Conservation (phyloP, 2,329 filamentous ascomycete species). For the Fusarium sp. region DNA sequence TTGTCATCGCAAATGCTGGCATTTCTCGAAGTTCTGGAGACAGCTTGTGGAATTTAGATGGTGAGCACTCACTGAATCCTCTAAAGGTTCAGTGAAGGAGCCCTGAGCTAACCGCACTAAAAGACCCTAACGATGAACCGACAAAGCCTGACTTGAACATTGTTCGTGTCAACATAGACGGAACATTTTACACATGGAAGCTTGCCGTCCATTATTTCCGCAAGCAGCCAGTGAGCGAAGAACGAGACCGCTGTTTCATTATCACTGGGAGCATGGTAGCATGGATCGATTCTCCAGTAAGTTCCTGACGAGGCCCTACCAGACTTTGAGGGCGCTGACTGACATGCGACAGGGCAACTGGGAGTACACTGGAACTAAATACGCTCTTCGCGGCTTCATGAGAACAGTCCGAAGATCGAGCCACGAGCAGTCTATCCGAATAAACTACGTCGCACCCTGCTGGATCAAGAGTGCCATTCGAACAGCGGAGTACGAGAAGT, state of each 20-base stretch:
- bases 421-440: slow-evolving; percentile 56
- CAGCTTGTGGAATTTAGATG: slow-evolving; percentile 54
- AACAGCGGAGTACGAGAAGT: slow-evolving; percentile 56
- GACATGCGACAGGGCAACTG: slow-evolving; percentile 20
- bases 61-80: slow-evolving; percentile 29
- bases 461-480: slow-evolving; percentile 53
- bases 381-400: slow-evolving; percentile 33
- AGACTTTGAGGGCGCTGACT: background rate
- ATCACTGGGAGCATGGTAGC: slow-evolving; percentile 61
- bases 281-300: slow-evolving; percentile 58
- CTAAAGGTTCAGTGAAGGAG: background rate
- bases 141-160: slow-evolving; percentile 57
- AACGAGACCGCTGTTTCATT: slow-evolving; percentile 60
- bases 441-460: slow-evolving; percentile 60
- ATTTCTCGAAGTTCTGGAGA: slow-evolving; percentile 53
- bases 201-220: slow-evolving; percentile 61
- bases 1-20: slow-evolving; percentile 62
- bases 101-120: background rate
- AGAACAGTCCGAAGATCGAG: slow-evolving; percentile 30
- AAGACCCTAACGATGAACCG: slow-evolving; percentile 33
- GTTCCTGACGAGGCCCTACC: background rate
- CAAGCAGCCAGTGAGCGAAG: slow-evolving; percentile 51
- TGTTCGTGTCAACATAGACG: slow-evolving; percentile 55
- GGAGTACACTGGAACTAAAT: slow-evolving; percentile 41
- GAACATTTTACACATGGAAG: slow-evolving; percentile 59